Base-by-base conservation (phyloP, 73 alveolate genomes). In the Paramecium sexaurelia region DNA sequence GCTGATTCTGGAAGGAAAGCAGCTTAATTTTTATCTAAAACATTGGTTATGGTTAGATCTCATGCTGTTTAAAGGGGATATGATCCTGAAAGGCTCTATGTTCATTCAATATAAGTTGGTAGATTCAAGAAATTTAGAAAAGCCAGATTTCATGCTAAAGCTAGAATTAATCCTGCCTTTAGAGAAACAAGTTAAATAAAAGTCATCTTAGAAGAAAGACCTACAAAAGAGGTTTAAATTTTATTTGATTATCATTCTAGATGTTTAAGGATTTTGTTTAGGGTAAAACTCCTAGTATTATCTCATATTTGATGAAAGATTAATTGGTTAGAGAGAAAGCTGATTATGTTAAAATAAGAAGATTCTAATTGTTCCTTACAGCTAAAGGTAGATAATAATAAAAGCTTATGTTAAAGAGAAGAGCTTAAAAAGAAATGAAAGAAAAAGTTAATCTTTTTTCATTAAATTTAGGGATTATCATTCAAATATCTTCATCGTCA, bases 11-110 rank as follows among this genome's bases (percentile, higher is more conserved):
- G 86, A 29, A 71, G 86, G 17, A 71, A 71, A 17, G 86, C 86
- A 71, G 51, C 86, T 71, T 20, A 40, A 33, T 71, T 71, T 9
- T 10, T 71, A 19, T 35, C 32, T 19, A 71, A 37, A 35, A 37
- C 86, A 9, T 36, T 71, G 6, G 43, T 20, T 3, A 71, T 71
- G 86, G 86, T 71, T 13, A 71, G 56, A 71, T 32, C 86, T 4
- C 86, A 71, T 71, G 86, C 86, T 71, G 56, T 36, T 6, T n/a
- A 71, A 71, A 71, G 86, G 35, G 86, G 86, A 5, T 36, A 33
- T 29, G 86, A 71, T 36, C 57, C 55, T 11, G 86, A 71, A 71
- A 71, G 86, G 35, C 43, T 71, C 5, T 71, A 71, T 33, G 56
- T 71, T 11, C 56, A 71, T 15, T 71, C 86, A 71, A 71, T 71